Base-by-base conservation (phyloP, 768 basidiomycete genomes). In the Calvatia gigantea region DNA sequence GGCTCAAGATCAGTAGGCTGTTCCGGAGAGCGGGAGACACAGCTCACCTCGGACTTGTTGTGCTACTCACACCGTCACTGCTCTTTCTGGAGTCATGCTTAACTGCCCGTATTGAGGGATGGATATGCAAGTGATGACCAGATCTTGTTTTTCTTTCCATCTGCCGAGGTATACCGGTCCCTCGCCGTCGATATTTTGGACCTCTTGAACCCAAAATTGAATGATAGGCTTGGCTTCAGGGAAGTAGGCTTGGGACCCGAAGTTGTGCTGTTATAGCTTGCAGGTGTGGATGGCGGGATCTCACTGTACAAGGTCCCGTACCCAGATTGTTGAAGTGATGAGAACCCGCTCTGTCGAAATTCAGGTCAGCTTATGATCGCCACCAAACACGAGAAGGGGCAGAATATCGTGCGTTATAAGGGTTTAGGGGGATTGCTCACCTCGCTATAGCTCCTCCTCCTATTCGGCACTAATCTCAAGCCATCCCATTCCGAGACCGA, bases 371-470 rank as follows among this genome's bases (percentile, higher is more conserved):
- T 11, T 23, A 11, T 21, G 11, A 42, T 23, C 6, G 14, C 12
- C 19, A 42, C 35, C 14, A 0, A 15, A 3, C 3, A 37, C 14
- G 7, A 2, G 14, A n/a, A 12, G 17, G 35, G 14, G 17, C 12
- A 37, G 17, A 37, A 11, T 14, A 2, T 6, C 4, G 14, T 35
- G 29, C 9, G 11, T 35, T 6, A 14, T 35, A 31, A 48, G 7
- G 8, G 6, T 12, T 19, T 4, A 25, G 7, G 33, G 2, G 19
- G 11, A 44, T 7, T 14, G 15, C 46, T 32, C 21, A 56, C 54
- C 31, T 56, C 47, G 33, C 54, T 56, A 31, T 42, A 48, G 17
- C 46, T 55, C 23, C 54, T 48, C 46, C 54, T 48, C 35, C 46
- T 29, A 23, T 55, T 55, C 17, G 54, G 54, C 4, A 55, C 53